Base-by-base conservation (phyloP, 345 rosid species). In the Dovyalis caffra region DNA sequence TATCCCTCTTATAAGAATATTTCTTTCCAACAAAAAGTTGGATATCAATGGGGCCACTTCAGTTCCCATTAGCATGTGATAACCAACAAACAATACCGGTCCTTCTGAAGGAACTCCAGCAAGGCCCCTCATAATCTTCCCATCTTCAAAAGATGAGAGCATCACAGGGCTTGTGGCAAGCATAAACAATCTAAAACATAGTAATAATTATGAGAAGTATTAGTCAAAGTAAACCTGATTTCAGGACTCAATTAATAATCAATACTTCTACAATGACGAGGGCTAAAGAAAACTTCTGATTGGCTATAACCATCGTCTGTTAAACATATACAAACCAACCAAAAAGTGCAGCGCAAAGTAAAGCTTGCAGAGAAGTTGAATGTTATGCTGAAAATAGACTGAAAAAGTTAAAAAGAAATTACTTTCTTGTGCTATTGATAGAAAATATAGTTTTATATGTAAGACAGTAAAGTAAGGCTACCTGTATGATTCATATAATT, bases 71-170 rank as follows among this genome's bases (percentile, higher is more conserved):
- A 93, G 29, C 95, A 90, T 90, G 78, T 91, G 98, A 80, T 94
- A 86, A 25, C 97, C 97, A 49, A 94, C 91, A 3, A 81, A 82
- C 62, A 94, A 73, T 61, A 91, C 95, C 4, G 98, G 95, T 65
- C 97, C 97, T 20, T 91, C 88, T 3, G 84, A 84, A 61, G 97
- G 95, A 82, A 91, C 32, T 40, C 97, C 98, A 0, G 82, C 89
- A 6, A 94, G 89, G 68, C 97, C 85, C 76, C 51, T 90, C 45
- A 90, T 92, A 65, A 94, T 60, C 73, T 69, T 83, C 71, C 97
- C 97, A 66, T 89, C 74, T 74, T 86, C 88, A 35, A 86, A 75
- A 57, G 97, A 90, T 82, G 95, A 90, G 9, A 94, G 83, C 90
- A 89, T 83, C 74, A 90, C 94, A 40, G 97, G 87, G 60, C 89